phyloP scores from a whole-genome alignment of 2,329 filamentous ascomycete species.

The Colletotrichum truncatum region DNA sequence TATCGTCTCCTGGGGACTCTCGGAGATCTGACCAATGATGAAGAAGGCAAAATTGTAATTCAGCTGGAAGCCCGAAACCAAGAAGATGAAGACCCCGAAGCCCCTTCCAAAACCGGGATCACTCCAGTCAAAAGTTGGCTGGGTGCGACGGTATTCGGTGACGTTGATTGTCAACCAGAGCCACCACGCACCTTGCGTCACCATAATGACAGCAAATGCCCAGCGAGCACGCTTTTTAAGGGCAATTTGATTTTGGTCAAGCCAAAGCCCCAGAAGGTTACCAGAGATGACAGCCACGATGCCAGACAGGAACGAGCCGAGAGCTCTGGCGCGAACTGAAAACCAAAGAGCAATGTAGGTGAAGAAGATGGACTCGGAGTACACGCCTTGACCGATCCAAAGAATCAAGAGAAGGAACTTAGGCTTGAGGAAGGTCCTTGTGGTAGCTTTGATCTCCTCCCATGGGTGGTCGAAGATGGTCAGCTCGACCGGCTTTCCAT shows the following conservation, averaged over 20 bases:
- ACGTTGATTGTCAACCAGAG: slow-evolving; percentile 72
- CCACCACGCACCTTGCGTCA: slow-evolving; percentile 74
- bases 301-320: slow-evolving; percentile 55
- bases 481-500: slow-evolving; percentile 46
- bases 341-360: slow-evolving; percentile 57
- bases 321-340: slow-evolving; percentile 56
- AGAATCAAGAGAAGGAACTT: slow-evolving; percentile 57
- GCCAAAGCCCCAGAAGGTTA: slow-evolving; percentile 68
- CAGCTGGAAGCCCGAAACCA: slow-evolving; percentile 73
- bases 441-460: slow-evolving; percentile 65
- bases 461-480: slow-evolving; percentile 53
- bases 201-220: slow-evolving; percentile 59
- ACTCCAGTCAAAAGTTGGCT: slow-evolving; percentile 61
- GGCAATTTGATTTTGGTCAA: slow-evolving; percentile 62
- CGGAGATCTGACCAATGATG: slow-evolving; percentile 69
- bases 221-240: slow-evolving; percentile 61
- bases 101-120: slow-evolving; percentile 52
- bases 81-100: slow-evolving; percentile 64
- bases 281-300: slow-evolving; percentile 70
- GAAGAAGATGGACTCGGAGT: slow-evolving; percentile 50
- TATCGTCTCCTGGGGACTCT: slow-evolving; percentile 67
- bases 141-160: slow-evolving; percentile 62
- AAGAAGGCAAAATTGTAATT: slow-evolving; percentile 79
- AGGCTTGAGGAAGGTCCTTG: slow-evolving; percentile 51
- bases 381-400: slow-evolving; percentile 60